Evolutionary conservation across 768 basidiomycete species (phyloP).

Genomic region (Leccinellum albellum): DNA sequence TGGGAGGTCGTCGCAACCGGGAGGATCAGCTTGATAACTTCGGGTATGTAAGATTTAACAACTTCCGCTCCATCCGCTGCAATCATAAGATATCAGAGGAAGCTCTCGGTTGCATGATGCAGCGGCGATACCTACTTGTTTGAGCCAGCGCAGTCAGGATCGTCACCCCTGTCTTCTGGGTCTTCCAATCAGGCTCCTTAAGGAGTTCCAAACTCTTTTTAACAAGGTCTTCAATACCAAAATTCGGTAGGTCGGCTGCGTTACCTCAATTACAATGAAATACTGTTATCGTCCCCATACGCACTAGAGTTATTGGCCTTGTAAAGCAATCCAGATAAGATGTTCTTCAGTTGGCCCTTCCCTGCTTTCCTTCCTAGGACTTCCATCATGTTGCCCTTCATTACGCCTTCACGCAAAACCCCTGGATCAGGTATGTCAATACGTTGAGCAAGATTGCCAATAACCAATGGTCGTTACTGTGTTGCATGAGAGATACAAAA

Average conservation of each 20-base stretch:
- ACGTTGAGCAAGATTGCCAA: background rate
- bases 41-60: background rate
- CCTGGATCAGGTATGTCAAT: conserved; percentile 5
- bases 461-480: conserved; percentile 8
- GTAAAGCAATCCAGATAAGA: conserved; percentile 20
- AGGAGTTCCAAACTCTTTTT: conserved; percentile 7
- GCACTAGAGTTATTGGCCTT: conserved; percentile 20
- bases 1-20: background rate
- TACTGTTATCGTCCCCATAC: background rate
- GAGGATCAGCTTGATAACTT: background rate
- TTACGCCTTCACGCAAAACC: conserved; percentile 13
- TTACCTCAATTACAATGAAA: background rate
- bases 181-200: conserved; percentile 7
- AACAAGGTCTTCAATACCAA: conserved; percentile 7
- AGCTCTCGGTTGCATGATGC: background rate
- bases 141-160: conserved; percentile 21
- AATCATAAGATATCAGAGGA: background rate
- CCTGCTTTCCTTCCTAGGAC: conserved; percentile 16
- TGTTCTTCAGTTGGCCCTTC: conserved; percentile 11
- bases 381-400: conserved; percentile 12
- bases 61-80: background rate
- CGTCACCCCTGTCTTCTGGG: conserved; percentile 21
- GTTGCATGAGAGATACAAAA: conserved; percentile 19
- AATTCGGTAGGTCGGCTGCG: background rate
- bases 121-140: conserved; percentile 11